Conservation (phyloP, 768 basidiomycete genomes). For the Grammothele lineata region DNA sequence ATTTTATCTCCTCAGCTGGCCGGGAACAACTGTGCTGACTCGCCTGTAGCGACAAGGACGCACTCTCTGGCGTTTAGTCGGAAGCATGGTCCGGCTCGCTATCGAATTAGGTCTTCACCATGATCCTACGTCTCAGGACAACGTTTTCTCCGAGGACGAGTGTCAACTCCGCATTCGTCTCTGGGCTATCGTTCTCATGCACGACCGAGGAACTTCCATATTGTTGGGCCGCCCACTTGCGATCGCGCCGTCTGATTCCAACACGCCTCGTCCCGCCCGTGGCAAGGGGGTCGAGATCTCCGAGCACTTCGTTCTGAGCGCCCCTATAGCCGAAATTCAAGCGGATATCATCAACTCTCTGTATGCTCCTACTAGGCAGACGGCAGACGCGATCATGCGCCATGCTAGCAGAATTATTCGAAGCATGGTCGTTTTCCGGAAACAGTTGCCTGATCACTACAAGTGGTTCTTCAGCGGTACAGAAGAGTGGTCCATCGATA, state of each 20-base stretch:
- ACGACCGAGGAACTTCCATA: conserved; percentile 86
- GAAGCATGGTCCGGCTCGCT: conserved; percentile 75
- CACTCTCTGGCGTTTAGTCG: conserved; percentile 84
- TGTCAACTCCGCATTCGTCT: conserved; percentile 74
- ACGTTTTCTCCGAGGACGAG: conserved; percentile 68
- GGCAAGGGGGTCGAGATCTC: conserved; percentile 54
- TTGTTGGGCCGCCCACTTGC: conserved; percentile 82
- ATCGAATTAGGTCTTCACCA: conserved; percentile 86
- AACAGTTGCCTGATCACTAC: conserved; percentile 67
- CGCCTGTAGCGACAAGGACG: conserved; percentile 74
- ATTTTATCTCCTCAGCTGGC: neutral
- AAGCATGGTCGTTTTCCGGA: conserved; percentile 67
- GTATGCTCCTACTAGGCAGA: conserved; percentile 72
- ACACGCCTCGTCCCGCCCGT: conserved; percentile 67
- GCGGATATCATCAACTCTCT: conserved; percentile 87
- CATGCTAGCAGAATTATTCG: conserved; percentile 78
- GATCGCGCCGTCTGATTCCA: conserved; percentile 78
- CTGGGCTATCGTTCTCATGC: conserved; percentile 82
- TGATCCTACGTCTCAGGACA: conserved; percentile 65
- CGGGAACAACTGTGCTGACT: neutral
- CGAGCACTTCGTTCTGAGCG: conserved; percentile 75
- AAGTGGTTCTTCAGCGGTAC: conserved; percentile 76
- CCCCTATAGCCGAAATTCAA: conserved; percentile 77
- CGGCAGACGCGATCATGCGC: conserved; percentile 64
- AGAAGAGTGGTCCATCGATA: conserved; percentile 66